Conservation (phyloP, 305 asterid species). For the Caryopteris hybrid region DNA sequence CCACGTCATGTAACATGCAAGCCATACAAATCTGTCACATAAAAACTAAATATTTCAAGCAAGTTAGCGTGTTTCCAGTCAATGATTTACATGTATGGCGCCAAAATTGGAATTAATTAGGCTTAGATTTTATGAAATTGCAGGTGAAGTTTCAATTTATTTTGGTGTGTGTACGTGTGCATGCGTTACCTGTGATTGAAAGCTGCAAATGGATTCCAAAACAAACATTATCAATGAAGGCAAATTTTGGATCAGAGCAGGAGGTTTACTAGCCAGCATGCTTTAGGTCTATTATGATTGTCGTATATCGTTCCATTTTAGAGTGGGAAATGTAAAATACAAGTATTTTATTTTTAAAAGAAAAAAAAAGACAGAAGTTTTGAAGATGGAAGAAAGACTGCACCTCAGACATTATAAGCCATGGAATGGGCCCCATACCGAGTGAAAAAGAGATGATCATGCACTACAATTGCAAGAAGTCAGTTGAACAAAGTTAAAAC, state of each 20-base stretch:
- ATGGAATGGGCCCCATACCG: slow-evolving; percentile 98
- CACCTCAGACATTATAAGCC: slow-evolving; percentile 99
- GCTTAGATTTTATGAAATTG: not conserved
- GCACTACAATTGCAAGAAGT: slow-evolving; percentile 39
- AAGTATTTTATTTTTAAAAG: not conserved
- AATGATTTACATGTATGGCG: not conserved
- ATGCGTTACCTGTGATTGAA: no score
- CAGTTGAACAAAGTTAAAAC: slow-evolving; percentile 4
- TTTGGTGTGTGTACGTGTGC: no score
- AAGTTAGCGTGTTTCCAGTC: not conserved
- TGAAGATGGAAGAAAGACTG: not conserved
- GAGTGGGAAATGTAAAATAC: not conserved
- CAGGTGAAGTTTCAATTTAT: not conserved
- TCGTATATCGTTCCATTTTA: no score
- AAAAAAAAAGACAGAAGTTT: not conserved
- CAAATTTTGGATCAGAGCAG: no score
- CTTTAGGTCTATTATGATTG: not conserved
- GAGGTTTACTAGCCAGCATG: not conserved
- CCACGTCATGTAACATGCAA: not conserved
- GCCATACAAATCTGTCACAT: not conserved
- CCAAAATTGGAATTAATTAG: not conserved
- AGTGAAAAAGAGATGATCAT: slow-evolving; percentile 86
- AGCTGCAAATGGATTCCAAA: no score
- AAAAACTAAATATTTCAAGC: not conserved
- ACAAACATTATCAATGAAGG: no score